Evolutionary conservation across 1,284 basidiomycete genomes (phyloP).

Genomic region (Sporisorium exsertum): DNA sequence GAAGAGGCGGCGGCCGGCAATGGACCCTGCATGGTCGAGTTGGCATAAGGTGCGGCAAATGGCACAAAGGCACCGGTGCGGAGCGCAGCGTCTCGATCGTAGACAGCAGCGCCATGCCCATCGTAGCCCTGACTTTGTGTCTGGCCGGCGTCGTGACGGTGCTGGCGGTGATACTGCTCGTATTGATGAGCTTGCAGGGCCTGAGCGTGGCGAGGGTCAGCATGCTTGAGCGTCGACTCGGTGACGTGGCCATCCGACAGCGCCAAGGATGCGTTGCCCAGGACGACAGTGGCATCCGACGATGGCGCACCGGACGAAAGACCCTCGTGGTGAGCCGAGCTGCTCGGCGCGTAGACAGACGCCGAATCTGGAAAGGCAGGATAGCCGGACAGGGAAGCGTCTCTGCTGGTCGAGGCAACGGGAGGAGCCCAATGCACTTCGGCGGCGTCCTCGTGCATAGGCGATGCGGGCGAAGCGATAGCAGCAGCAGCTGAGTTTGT

Average conservation of each 20-base stretch:
- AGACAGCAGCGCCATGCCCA: constrained; percentile 26
- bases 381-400: constrained; percentile 48
- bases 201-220: constrained; percentile 24
- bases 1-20: constrained; percentile 27
- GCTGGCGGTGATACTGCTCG: constrained; percentile 44
- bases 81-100: constrained; percentile 23
- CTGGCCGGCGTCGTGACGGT: constrained; percentile 24
- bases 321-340: constrained; percentile 40
- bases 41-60: constrained; percentile 9
- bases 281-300: constrained; percentile 27
- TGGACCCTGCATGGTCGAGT: constrained; percentile 5
- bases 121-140: constrained; percentile 31
- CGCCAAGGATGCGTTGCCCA: constrained; percentile 23
- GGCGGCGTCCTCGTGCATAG: constrained; percentile 48
- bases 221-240: constrained; percentile 31
- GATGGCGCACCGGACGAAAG: constrained; percentile 23
- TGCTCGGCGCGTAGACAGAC: constrained; percentile 49
- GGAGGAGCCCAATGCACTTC: constrained; percentile 49
- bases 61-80: constrained; percentile 20
- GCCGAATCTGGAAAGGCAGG: constrained; percentile 61
- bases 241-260: constrained; percentile 32
- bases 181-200: constrained; percentile 42
- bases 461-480: constrained; percentile 35
- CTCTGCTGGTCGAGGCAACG: constrained; percentile 17
- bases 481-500: constrained; percentile 7